Base-by-base conservation (phyloP, 352 stramenopile genomes). In the Blastocystis sp. region DNA sequence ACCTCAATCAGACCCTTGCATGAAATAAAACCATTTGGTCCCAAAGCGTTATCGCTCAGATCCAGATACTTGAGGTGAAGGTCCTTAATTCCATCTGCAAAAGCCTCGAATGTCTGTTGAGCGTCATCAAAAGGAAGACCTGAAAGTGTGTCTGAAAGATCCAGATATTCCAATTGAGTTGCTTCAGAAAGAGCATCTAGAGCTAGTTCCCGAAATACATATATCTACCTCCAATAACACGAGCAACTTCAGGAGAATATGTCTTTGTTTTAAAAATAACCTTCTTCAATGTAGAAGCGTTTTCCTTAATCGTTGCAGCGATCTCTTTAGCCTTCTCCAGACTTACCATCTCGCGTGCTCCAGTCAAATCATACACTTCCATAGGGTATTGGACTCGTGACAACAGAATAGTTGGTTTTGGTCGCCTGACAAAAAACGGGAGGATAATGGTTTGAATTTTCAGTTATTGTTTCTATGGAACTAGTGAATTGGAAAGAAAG, bases 311-410 rank as follows among this genome's bases (percentile, higher is more conserved):
- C 21, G 27, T 42, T 42, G 35, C 12, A 35, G 59, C 59, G 58
- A 73, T 73, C 6, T 71, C 59, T 29, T 85, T 29, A n/a, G 59
- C 59, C 42, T 85, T 85, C 24, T 85, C 74, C 14, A 73, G 11
- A 6, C 37, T 69, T 19, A 71, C 21, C 56, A 85, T 67, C 59
- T 85, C 74, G 21, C 74, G 14, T n/a, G 14, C 46, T 67, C 74
- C 74, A 54, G 56, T 85, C 16, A 85, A 24, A 46, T 85, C 74
- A 19, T 71, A 69, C 19, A 67, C 59, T 71, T 85, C 74, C 74
- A 85, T 85, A 46, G 9, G 32, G 35, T 54, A 54, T 39, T 14
- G 12, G 24, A 12, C n/a, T 9, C 56, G 4, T 63, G n/a, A 35
- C n/a, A 63, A 63, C 4, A 35, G 4, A 63, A 63, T 63, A 9